phyloP scores from a whole-genome alignment of 345 rosid genomes.

The Pistacia atlantica region DNA sequence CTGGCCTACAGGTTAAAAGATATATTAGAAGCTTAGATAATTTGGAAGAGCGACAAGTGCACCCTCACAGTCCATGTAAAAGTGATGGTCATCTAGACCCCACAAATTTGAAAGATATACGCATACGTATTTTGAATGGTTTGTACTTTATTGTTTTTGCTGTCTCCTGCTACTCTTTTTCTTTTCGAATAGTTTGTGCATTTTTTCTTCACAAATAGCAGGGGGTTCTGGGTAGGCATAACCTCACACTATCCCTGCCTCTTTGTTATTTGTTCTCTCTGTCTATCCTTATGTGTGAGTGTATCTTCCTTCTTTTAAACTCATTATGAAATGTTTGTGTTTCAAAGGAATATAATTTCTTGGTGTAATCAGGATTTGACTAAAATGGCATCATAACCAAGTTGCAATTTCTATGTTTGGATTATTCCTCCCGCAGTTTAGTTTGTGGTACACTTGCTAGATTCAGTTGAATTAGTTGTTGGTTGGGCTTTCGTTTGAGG shows the following conservation, averaged over 20 bases:
- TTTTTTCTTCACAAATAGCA: not conserved
- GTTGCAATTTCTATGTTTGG: not conserved
- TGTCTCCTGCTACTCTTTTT: not conserved
- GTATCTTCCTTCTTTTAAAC: too few relatives aligned
- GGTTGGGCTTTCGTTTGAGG: not conserved
- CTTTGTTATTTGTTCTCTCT: not conserved
- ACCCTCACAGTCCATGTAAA: slow-evolving; percentile 59
- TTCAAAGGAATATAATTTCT: not conserved
- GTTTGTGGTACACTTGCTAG: not conserved
- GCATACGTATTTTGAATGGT: slow-evolving; percentile 92
- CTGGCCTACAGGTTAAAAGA: slow-evolving; percentile 85
- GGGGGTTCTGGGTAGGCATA: not conserved
- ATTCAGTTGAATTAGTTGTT: not conserved
- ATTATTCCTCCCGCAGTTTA: not conserved
- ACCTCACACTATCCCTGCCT: not conserved
- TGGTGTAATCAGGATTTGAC: not conserved
- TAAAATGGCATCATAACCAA: not conserved
- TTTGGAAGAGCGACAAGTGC: slow-evolving; percentile 57
- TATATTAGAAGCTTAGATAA: slow-evolving; percentile 66
- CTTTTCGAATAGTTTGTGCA: not conserved
- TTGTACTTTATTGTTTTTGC: slow-evolving; percentile 19
- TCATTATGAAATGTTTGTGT: too few relatives aligned
- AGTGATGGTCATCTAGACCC: slow-evolving; percentile 51
- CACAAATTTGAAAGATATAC: slow-evolving; percentile 73
- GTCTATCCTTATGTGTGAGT: not conserved